These are phyloP conservation scores for Abelmoschus esculentus DNA, from an alignment of 345 rosid species.

Conservation along the genomic window DNA sequence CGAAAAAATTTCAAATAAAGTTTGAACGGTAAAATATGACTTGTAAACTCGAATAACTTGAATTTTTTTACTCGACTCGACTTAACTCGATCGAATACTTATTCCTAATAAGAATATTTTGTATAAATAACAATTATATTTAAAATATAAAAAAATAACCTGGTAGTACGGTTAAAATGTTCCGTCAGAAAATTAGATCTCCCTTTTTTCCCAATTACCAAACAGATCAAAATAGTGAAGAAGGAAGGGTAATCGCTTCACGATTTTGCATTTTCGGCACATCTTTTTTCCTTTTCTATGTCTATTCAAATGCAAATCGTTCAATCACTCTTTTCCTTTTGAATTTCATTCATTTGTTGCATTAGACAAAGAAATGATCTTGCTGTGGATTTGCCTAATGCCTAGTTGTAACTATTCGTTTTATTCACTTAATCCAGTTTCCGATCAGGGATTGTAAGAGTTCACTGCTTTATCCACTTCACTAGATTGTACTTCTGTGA, in stretches of 20 bases:
- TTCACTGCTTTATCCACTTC: neutral
- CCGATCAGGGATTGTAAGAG: neutral
- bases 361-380: no score
- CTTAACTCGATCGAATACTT: no score
- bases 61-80: no score
- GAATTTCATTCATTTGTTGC: neutral
- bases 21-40: no score
- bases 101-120: no score
- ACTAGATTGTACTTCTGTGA: neutral
- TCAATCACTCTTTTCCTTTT: neutral
- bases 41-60: no score
- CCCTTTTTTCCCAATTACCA: neutral
- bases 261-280: neutral
- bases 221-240: neutral
- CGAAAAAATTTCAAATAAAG: no score
- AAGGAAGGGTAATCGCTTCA: neutral
- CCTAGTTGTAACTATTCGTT: neutral
- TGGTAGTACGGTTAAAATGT: neutral
- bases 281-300: neutral
- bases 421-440: no score
- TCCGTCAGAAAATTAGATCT: conserved; percentile 1
- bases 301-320: neutral
- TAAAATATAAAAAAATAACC: no score
- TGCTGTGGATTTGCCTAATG: neutral
- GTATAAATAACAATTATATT: no score